Base-by-base conservation (phyloP, 805 yeast genomes). In the Pichia phayaonensis region DNA sequence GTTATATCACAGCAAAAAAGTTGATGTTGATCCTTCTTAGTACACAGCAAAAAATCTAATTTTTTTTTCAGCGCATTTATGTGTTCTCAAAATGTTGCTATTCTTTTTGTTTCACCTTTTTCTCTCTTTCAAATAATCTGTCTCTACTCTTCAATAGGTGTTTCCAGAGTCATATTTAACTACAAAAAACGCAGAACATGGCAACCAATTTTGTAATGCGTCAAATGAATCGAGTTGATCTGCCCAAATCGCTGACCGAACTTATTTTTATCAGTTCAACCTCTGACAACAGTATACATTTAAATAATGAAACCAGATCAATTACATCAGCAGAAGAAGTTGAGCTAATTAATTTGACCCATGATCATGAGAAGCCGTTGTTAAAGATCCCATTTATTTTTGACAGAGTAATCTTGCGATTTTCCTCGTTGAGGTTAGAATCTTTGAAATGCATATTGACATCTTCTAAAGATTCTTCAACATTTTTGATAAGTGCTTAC, bases 251-350 rank as follows among this genome's bases (percentile, higher is more conserved):
- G 2, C 29, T 49, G 11, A 13, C 44, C 4, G 13, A 21, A 20
- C 27, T 49, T 16, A 26, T 40, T 20, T 49, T 49, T 42, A 8
- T 42, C 4, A 46, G 48, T 21, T 39, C 52, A 20, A 36, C 49
- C 12, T 41, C 52, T 4, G 49, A 45, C 8, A 36, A 34, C 18
- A 49, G 46, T 16, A 49, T 49, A 24, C 24, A 23, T 2, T n/a
- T 49, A 2, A 23, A 49, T 21, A 36, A 6, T 36, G 24, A 18
- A 20, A 7, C 46, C 1, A 45, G 45, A 4, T 11, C 26, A 1
- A 38, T 42, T 11, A 10, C 23, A 18, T 26, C 49, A n/a, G 6
- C 18, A 2, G 6, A 26, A 2, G 42, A 42, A 15, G 4, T 45
- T 1, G 47, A 49, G 15, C 22, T 42, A 13, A 42, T 36, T 18